Evolutionary conservation across 2,329 filamentous ascomycete species (phyloP).

Genomic region (Venturia asperata): DNA sequence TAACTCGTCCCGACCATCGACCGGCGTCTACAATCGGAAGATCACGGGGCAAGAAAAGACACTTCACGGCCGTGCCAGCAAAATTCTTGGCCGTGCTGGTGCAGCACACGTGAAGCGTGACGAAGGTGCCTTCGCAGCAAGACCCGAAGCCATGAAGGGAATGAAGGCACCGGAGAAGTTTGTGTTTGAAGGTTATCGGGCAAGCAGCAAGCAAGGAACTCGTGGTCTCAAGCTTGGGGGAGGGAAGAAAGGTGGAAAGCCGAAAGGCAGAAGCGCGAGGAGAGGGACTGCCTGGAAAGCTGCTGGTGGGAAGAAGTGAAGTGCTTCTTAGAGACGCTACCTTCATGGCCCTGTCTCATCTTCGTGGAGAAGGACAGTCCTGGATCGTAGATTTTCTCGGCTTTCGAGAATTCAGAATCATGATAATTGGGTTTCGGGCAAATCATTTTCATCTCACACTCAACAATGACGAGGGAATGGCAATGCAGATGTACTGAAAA

Average conservation of each 20-base stretch:
- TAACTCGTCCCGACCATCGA: conserved; percentile 23
- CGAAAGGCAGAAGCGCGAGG: conserved; percentile 38
- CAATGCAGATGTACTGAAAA: no score
- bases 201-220: conserved; percentile 57
- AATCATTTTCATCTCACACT: no score
- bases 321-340: background rate
- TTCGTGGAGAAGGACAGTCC: no score
- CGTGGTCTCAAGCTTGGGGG: conserved; percentile 50
- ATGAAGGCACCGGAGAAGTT: conserved; percentile 59
- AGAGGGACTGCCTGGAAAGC: conserved; percentile 42
- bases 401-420: no score
- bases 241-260: conserved; percentile 34
- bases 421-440: no score
- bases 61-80: conserved; percentile 63
- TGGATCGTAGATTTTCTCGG: no score
- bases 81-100: conserved; percentile 64
- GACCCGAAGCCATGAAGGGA: conserved; percentile 22
- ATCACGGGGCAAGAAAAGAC: conserved; percentile 62
- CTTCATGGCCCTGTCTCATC: no score
- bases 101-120: conserved; percentile 41
- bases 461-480: no score
- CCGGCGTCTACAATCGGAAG: conserved; percentile 59
- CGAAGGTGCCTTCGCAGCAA: conserved; percentile 23
- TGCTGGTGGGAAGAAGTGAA: conserved; percentile 26
- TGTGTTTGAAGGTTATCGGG: conserved; percentile 75